Evolutionary conservation across 192 early-diverging fungal genomes (phyloP).

Genomic region (Thamnidium elegans): DNA sequence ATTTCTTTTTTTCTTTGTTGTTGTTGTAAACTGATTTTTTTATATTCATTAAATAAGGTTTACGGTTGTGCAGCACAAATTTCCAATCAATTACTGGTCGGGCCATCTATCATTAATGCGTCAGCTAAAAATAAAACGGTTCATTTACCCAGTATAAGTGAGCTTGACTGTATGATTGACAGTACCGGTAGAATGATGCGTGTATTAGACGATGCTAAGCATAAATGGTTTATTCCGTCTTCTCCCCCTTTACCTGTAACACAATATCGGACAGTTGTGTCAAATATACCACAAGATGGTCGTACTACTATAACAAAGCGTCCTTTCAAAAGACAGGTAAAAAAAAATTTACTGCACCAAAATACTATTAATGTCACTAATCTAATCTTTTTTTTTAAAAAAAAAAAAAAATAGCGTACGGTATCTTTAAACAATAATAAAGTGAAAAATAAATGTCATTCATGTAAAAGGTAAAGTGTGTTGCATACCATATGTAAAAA

Average conservation of each 20-base stretch:
- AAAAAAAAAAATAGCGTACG: no score
- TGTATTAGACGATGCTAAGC: background rate
- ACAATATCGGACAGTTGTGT: background rate
- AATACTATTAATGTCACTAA: background rate
- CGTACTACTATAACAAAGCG: background rate
- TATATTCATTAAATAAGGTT: background rate
- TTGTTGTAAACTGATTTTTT: background rate
- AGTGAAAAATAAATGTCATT: slow-evolving; percentile 10
- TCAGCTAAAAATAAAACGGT: background rate
- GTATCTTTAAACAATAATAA: background rate
- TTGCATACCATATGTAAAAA: no score
- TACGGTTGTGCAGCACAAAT: slow-evolving; percentile 1
- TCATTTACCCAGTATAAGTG: slow-evolving; percentile 15
- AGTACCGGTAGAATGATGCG: background rate
- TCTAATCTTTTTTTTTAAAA: slow-evolving; percentile 5
- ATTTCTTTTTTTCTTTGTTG: background rate
- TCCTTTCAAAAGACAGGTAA: slow-evolving; percentile 7
- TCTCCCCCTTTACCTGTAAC: background rate
- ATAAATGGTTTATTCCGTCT: slow-evolving; percentile 1
- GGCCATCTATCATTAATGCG: background rate
- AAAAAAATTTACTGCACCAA: background rate
- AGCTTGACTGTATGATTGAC: slow-evolving; percentile 14
- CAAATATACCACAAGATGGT: no score
- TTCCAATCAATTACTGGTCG: background rate
- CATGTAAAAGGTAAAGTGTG: slow-evolving; percentile 23